These are phyloP conservation scores for Fusarium buharicum DNA, from an alignment of 2,329 filamentous ascomycete species.

Conservation along the genomic window DNA sequence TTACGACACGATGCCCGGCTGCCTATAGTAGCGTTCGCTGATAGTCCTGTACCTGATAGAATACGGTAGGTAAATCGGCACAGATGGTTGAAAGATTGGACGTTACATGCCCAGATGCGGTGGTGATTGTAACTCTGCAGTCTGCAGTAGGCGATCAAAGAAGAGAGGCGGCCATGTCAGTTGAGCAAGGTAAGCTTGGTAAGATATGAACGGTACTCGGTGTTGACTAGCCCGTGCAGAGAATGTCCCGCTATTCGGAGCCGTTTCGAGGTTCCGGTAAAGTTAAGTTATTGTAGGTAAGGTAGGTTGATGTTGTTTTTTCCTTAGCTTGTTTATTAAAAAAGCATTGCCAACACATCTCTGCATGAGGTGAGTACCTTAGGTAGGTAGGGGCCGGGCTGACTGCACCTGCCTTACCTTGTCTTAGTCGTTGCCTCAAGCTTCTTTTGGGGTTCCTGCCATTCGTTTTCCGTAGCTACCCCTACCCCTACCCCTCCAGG, in stretches of 20 bases:
- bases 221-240: conserved; percentile 29
- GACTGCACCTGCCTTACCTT: conserved; percentile 36
- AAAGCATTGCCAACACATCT: conserved; percentile 79
- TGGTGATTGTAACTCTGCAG: neutral
- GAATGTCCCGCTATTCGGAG: conserved; percentile 38
- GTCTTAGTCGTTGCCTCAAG: conserved; percentile 41
- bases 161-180: neutral
- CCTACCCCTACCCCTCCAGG: conserved; percentile 23
- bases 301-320: conserved; percentile 48
- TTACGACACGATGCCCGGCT: too few relatives aligned
- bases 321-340: conserved; percentile 60
- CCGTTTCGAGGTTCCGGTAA: conserved; percentile 35
- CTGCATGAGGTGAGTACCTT: conserved; percentile 67
- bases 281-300: too few relatives aligned
- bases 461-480: conserved; percentile 23
- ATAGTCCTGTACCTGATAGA: neutral
- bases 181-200: conserved; percentile 4
- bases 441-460: conserved; percentile 37
- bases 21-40: too few relatives aligned
- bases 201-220: conserved; percentile 32
- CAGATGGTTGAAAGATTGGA: conserved; percentile 14
- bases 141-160: too few relatives aligned
- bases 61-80: conserved; percentile 4
- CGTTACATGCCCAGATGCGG: neutral
- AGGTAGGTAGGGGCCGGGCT: conserved; percentile 40